phyloP scores from a whole-genome alignment of 83 land plant genomes.

The Picea abies region DNA sequence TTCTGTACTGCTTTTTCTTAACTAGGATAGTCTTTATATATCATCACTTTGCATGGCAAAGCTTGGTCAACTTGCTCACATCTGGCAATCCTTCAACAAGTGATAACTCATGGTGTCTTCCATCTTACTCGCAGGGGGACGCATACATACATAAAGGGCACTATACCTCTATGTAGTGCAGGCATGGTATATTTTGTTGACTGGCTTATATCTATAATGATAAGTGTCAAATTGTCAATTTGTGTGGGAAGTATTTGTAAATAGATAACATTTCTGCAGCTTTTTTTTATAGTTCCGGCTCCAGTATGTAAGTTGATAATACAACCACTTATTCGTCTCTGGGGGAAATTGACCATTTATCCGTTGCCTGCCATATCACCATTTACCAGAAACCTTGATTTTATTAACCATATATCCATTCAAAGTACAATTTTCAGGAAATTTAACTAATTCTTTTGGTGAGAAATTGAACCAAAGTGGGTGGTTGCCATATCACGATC shows the following conservation, averaged over 20 bases:
- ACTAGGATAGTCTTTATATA: background rate
- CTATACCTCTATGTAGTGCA: background rate
- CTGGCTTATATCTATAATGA: background rate
- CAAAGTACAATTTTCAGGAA: no score
- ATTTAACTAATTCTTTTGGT: no score
- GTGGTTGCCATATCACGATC: no score
- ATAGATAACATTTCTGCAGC: background rate
- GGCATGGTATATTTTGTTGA: background rate
- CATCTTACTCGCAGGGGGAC: background rate
- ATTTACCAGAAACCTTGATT: no score
- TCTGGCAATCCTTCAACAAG: background rate
- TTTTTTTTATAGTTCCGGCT: background rate
- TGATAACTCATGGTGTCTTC: background rate
- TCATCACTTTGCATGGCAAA: background rate
- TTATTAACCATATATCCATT: no score
- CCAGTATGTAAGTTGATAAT: background rate
- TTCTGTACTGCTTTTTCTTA: background rate
- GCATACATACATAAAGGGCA: background rate
- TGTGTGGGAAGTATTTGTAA: background rate
- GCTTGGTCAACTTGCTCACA: background rate
- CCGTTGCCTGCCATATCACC: no score
- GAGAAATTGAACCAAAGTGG: no score
- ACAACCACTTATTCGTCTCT: no score
- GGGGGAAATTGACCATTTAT: no score
- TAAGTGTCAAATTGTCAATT: background rate